Conservation (phyloP, 2,329 filamentous ascomycete species). For the Cladosporium austrohemisphaericum region DNA sequence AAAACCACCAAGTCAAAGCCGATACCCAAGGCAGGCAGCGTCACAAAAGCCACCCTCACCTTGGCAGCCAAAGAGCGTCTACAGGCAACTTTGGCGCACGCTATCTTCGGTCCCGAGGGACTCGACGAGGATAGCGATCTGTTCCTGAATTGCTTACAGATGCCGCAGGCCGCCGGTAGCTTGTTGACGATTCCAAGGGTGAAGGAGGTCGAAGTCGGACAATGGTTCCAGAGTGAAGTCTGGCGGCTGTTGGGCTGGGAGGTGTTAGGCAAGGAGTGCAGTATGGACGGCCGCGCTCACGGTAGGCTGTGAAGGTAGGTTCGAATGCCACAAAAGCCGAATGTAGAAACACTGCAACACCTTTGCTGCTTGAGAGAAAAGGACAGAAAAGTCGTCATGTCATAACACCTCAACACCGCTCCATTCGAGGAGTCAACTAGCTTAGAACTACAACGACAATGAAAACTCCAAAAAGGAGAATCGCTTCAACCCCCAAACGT, state of each 20-base stretch:
- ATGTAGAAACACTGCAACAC: not conserved
- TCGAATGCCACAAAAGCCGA: no score
- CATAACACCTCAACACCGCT: no score
- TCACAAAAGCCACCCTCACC: conserved; percentile 33
- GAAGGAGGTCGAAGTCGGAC: conserved; percentile 40
- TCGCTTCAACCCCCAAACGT: no score
- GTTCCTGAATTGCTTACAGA: conserved; percentile 41
- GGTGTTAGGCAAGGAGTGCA: conserved; percentile 10
- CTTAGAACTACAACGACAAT: no score
- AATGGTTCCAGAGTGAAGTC: conserved; percentile 55
- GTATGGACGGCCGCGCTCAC: not conserved
- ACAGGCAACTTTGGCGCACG: conserved; percentile 43
- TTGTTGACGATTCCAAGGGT: conserved; percentile 33
- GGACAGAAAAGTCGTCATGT: no score
- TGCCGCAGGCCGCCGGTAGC: conserved; percentile 31
- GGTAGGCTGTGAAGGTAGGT: not conserved
- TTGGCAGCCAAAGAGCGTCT: conserved; percentile 40
- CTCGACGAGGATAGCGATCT: conserved; percentile 33
- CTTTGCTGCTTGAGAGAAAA: not conserved
- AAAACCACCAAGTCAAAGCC: conserved; percentile 25
- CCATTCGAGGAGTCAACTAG: no score
- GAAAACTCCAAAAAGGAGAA: no score
- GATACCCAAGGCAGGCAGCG: conserved; percentile 25
- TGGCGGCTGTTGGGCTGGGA: conserved; percentile 60
- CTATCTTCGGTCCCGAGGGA: conserved; percentile 39